Percentiles rank a stretch among this genome's conserved stretches.
These are phyloP conservation scores for Entelexis sorbosivorans DNA, from an alignment of 1,139 yeast genomes.

Conservation along the genomic window DNA sequence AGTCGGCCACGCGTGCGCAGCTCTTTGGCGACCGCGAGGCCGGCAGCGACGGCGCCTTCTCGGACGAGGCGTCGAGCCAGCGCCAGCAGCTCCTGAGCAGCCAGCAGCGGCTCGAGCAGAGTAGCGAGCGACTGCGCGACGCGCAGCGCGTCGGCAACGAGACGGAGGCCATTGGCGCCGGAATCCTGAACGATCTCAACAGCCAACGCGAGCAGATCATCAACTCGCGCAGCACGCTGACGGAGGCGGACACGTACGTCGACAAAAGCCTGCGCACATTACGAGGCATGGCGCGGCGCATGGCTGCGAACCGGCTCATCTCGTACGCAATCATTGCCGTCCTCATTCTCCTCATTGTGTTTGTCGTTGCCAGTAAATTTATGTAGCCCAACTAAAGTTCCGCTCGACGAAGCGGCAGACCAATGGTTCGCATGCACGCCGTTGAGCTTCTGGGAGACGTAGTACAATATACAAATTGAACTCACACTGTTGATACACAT, in stretches of 20 bases:
- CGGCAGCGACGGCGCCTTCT: constrained; percentile 25
- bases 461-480: too few species aligned
- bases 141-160: constrained; percentile 86
- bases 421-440: too few species aligned
- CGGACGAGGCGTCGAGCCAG: constrained; percentile 50
- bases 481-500: too few species aligned
- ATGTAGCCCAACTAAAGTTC: constrained; percentile 33
- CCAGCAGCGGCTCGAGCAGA: constrained; percentile 70
- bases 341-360: constrained; percentile 64
- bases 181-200: constrained; percentile 75
- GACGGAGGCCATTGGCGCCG: constrained; percentile 85
- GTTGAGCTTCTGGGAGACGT: too few species aligned
- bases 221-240: constrained; percentile 71
- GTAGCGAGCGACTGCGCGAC: constrained; percentile 73
- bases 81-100: constrained; percentile 71
- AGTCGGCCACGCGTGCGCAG: constrained; percentile 54
- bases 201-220: constrained; percentile 88
- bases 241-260: constrained; percentile 86
- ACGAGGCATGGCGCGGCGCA: constrained; percentile 81
- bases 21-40: constrained; percentile 48
- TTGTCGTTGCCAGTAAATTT: constrained; percentile 81
- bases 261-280: constrained; percentile 81
- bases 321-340: constrained; percentile 94
- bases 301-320: constrained; percentile 89
- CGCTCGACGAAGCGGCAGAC: too few species aligned